Percentiles rank a stretch among this genome's conserved stretches.
phyloP scores from a whole-genome alignment of 2,329 filamentous ascomycete species.

The Pyrenochaeta sp. region DNA sequence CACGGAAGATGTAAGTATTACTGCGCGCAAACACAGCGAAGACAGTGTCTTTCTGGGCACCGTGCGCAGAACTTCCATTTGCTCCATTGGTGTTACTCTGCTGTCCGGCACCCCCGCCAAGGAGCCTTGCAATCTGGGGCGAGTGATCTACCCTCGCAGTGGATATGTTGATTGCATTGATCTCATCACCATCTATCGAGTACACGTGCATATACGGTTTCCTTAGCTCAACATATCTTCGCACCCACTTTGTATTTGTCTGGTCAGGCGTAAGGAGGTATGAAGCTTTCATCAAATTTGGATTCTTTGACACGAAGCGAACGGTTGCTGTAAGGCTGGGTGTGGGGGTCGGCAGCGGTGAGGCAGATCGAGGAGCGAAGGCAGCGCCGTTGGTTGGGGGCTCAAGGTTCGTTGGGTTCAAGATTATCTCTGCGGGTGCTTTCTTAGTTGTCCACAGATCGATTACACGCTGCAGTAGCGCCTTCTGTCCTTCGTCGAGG shows the following conservation, averaged over 20 bases:
- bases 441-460: constrained; percentile 67
- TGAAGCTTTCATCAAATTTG: constrained; percentile 77
- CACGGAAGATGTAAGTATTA: constrained; percentile 95
- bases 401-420: constrained; percentile 64
- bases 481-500: constrained; percentile 47
- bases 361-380: constrained; percentile 50
- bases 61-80: constrained; percentile 4
- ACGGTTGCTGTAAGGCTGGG: constrained; percentile 79
- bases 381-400: constrained; percentile 71
- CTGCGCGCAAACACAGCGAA: constrained; percentile 95
- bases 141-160: constrained; percentile 93
- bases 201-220: constrained; percentile 93
- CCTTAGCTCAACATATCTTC: constrained; percentile 90
- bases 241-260: constrained; percentile 84
- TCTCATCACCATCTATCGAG: constrained; percentile 85
- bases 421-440: constrained; percentile 55
- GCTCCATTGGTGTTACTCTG: constrained; percentile 13
- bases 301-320: constrained; percentile 80
- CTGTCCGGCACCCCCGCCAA: constrained; percentile 56
- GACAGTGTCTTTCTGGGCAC: constrained; percentile 66
- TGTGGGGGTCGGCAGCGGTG: constrained; percentile 49
- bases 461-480: constrained; percentile 63
- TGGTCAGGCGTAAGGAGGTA: constrained; percentile 87
- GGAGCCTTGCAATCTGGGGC: constrained; percentile 82
- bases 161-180: constrained; percentile 85